Evolutionary conservation across 495 filamentous ascomycete species (phyloP).

Genomic region (Aspergillus sclerotioniger): DNA sequence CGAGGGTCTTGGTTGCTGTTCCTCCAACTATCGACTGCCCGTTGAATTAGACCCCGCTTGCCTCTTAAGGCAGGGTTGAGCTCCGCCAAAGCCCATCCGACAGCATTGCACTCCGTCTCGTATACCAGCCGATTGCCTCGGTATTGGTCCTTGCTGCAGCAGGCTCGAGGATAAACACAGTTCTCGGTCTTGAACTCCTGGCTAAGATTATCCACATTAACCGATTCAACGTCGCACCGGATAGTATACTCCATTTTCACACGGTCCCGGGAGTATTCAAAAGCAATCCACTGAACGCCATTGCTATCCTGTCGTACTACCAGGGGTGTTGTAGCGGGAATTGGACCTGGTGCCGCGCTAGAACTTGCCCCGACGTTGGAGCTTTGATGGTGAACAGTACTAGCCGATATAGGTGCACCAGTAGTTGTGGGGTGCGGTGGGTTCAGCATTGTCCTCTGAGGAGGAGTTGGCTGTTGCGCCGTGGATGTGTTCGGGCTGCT

Average conservation of each 20-base stretch:
- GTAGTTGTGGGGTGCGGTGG: slow-evolving; percentile 41
- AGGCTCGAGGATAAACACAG: slow-evolving; percentile 95
- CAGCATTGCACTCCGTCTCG: slow-evolving; percentile 97
- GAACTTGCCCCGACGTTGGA: slow-evolving; percentile 59
- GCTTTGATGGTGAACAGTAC: slow-evolving; percentile 45
- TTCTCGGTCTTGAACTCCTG: slow-evolving; percentile 95
- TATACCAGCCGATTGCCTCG: slow-evolving; percentile 91
- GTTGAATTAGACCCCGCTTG: slow-evolving; percentile 92
- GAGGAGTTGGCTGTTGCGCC: slow-evolving; percentile 46
- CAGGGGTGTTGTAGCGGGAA: slow-evolving; percentile 94
- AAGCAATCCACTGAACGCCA: slow-evolving; percentile 98
- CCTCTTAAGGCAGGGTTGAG: slow-evolving; percentile 86
- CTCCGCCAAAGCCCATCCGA: slow-evolving; percentile 94
- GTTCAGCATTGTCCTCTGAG: slow-evolving; percentile 41
- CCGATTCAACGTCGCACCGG: slow-evolving; percentile 94
- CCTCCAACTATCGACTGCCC: slow-evolving; percentile 96
- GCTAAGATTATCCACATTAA: slow-evolving; percentile 80
- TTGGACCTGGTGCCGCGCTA: slow-evolving; percentile 94
- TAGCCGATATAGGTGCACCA: slow-evolving; percentile 55
- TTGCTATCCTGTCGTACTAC: slow-evolving; percentile 95
- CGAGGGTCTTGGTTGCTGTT: slow-evolving; percentile 97
- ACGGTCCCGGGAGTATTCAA: slow-evolving; percentile 94
- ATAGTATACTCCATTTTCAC: slow-evolving; percentile 99
- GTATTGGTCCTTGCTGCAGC: slow-evolving; percentile 94
- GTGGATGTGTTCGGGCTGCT: slow-evolving; percentile 35